Evolutionary conservation across 371 early-diverging fungal species (phyloP).

Genomic region (Syncephalastrum racemosum): DNA sequence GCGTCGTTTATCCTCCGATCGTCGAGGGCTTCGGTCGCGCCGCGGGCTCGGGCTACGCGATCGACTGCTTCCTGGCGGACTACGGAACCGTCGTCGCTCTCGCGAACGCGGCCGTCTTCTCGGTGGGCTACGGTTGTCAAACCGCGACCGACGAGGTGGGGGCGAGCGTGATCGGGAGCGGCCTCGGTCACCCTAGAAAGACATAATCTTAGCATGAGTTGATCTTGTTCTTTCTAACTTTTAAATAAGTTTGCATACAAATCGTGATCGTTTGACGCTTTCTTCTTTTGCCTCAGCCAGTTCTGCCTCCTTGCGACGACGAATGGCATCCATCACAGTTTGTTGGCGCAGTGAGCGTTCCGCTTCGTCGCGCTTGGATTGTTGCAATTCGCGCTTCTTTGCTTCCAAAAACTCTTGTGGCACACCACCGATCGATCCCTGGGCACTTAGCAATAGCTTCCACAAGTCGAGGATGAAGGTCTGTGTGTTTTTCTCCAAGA

Average conservation of each 20-base stretch:
- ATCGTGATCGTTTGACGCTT: constrained; percentile 12
- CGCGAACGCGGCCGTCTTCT: constrained; percentile 11
- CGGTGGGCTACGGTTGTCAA: constrained; percentile 21
- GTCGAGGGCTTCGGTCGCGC: neutral
- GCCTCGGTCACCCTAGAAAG: neutral
- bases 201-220: neutral
- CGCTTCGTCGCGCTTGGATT: constrained; percentile 35
- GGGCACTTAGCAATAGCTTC: constrained; percentile 88
- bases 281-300: constrained; percentile 8
- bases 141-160: constrained; percentile 21
- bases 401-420: constrained; percentile 82
- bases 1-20: neutral
- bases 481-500: constrained; percentile 82
- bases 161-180: constrained; percentile 27
- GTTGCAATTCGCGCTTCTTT: constrained; percentile 78
- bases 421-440: constrained; percentile 80
- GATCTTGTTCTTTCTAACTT: neutral
- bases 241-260: constrained; percentile 12
- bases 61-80: neutral
- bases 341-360: constrained; percentile 29
- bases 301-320: constrained; percentile 27
- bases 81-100: no score
- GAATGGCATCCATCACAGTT: constrained; percentile 45
- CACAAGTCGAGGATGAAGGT: constrained; percentile 86
- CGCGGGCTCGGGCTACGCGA: constrained; percentile 13